Evolutionary conservation across 441 rosid genomes (phyloP), one percentile per base, ranked within the genome.

Genomic region (Croton laevigatus): DNA sequence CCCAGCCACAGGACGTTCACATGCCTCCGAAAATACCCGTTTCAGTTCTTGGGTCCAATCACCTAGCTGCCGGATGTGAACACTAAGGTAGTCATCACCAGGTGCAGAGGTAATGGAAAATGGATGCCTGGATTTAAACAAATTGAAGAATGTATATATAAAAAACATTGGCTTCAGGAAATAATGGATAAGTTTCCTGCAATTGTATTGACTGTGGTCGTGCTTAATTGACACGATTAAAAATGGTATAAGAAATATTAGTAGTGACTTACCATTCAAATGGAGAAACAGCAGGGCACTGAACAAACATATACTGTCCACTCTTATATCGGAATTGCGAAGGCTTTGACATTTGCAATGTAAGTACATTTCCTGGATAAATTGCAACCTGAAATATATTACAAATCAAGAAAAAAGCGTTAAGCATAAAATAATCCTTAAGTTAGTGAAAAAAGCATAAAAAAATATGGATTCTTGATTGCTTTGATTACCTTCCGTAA

Each of bases 31-130:
- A 61, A 94, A 94, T 13, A 84, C 83, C 75, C 91, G 77, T 78
- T 85, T 91, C 14, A 94, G 94, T 57, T 89, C 95, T 78, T 88
- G 91, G 7, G 98, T 94, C 98, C 98, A 94, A 71, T 94, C 98
- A 42, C 98, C 97, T 2, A 86, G 83, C 78, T 91, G 97, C 16
- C 97, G 84, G 62, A 94, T 94, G 76, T 94, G 98, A 77, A 94
- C 88, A 68, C 97, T 94, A 11, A 94, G 90, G 83, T 80, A 91
- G 71, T 89, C 90, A 74, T 94, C 96, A 40, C 84, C 93, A 57
- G 98, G 98, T 46, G 97, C 91, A 19, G 98, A 91, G 37, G 98
- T 94, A 63, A 94, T 90, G 19, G 98, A 94, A 85, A 94, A 94
- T 44, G 98, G 98, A 84, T 94, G 98, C 98, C 98, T 94, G 88